phyloP scores from a whole-genome alignment of 768 basidiomycete genomes.

The Pulveroboletus ravenelii region DNA sequence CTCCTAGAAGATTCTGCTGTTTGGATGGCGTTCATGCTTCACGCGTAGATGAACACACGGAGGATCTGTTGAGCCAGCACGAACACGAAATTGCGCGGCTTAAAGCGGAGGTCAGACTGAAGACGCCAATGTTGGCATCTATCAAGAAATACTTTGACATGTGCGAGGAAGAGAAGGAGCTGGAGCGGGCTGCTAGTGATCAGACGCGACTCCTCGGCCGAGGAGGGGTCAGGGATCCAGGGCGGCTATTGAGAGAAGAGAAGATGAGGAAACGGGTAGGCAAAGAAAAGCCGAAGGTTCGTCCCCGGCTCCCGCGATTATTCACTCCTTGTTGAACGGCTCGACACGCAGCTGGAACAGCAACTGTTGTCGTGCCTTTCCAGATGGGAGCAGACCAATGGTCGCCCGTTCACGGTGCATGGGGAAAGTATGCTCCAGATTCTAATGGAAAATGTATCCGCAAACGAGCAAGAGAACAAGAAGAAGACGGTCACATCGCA shows the following conservation, averaged over 20 bases:
- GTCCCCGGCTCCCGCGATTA: not conserved
- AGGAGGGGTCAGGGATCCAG: slow-evolving; percentile 72
- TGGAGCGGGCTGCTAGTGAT: slow-evolving; percentile 76
- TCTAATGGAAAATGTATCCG: slow-evolving; percentile 67
- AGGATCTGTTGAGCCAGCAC: slow-evolving; percentile 80
- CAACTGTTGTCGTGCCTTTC: slow-evolving; percentile 78
- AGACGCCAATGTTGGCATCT: slow-evolving; percentile 67
- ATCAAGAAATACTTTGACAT: slow-evolving; percentile 91
- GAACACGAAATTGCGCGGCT: slow-evolving; percentile 80
- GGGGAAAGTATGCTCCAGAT: slow-evolving; percentile 77
- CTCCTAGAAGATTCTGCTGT: not conserved
- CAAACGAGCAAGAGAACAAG: slow-evolving; percentile 79
- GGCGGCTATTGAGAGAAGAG: slow-evolving; percentile 85
- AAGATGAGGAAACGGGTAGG: slow-evolving; percentile 94
- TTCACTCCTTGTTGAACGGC: not conserved
- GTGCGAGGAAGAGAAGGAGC: slow-evolving; percentile 82
- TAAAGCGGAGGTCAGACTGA: slow-evolving; percentile 76
- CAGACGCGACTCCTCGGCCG: slow-evolving; percentile 78
- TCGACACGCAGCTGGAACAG: slow-evolving; percentile 76
- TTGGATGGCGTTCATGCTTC: not conserved
- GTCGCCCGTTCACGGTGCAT: slow-evolving; percentile 75
- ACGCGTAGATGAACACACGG: slow-evolving; percentile 73
- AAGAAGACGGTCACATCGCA: slow-evolving; percentile 41
- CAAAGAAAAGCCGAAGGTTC: slow-evolving; percentile 89
- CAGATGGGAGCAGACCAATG: slow-evolving; percentile 77